Evolutionary conservation across 306 rosid genomes (phyloP), one percentile per base, ranked within the genome.

Genomic region (Purshia tridentata): DNA sequence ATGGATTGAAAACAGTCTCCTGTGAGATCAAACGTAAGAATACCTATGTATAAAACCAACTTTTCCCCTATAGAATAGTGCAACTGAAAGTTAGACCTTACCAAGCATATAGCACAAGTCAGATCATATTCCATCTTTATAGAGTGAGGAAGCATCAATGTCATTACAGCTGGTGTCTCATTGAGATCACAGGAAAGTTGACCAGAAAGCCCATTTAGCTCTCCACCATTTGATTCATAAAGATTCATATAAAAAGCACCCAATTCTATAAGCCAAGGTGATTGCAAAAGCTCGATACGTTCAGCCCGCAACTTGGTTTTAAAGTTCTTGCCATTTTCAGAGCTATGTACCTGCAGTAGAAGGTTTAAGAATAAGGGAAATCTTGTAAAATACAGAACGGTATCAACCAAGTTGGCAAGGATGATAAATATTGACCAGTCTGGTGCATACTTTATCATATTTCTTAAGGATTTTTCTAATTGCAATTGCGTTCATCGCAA

Each of bases 261-360:
- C 86, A 93, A 80, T 78, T 93, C 97, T 80, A 93, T 77, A 11
- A 93, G 90, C 97, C 96, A 89, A 64, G 98, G 98, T 63, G 96
- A 86, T 70, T 86, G 98, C 80, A 93, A 82, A 80, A 93, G 92
- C 77, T 93, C 93, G 49, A 91, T 76, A 80, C 85, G 97, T 77
- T 87, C 88, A 12, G 93, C 83, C 15, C 62, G 90, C 93, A 93
- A 72, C 81, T 77, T 93, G 23, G 90, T 87, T 76, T 86, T 91
- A 77, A 93, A 93, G 72, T 83, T 78, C 83, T 81, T 77, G 63
- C 96, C 97, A 40, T 85, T 93, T 69, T 76, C 82, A 48, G 98
- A 91, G 80, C 93, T 70, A 75, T 90, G 96, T 57, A 92, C 84
- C 95, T 88, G 72, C 18, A 69, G 75, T 44, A 44, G 49, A 75